Evolutionary conservation across 1,284 basidiomycete species (phyloP).

Genomic region (Trametes hirsuta): DNA sequence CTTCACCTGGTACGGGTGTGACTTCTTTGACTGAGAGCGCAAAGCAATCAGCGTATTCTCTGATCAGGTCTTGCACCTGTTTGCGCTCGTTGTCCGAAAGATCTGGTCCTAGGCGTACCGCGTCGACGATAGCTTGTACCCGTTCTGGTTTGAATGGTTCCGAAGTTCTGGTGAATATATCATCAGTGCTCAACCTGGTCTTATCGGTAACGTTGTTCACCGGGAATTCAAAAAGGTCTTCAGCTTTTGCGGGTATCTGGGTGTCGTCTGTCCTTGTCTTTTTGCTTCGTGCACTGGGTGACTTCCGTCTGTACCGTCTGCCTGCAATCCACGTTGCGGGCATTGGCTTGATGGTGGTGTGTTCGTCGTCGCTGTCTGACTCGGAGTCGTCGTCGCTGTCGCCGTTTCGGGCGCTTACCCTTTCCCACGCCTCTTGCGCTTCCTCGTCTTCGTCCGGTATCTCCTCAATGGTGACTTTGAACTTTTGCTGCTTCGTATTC

Average conservation of each 20-base stretch:
- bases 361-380: too few relatives aligned
- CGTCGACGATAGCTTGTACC: conserved; percentile 27
- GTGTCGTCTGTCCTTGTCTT: background rate
- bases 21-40: conserved; percentile 22
- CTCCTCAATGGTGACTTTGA: too few relatives aligned
- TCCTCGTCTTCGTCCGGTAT: too few relatives aligned
- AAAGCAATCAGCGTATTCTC: conserved; percentile 23
- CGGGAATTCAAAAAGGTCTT: conserved; percentile 14
- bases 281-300: background rate
- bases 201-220: background rate
- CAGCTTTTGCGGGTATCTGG: background rate
- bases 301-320: too few relatives aligned
- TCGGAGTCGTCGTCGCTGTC: too few relatives aligned
- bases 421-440: too few relatives aligned
- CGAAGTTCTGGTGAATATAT: conserved; percentile 17
- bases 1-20: conserved; percentile 12
- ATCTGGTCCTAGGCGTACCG: conserved; percentile 24
- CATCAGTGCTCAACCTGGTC: background rate
- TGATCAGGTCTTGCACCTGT: conserved; percentile 4
- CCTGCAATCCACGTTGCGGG: too few relatives aligned
- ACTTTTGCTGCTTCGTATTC: too few relatives aligned
- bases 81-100: conserved; percentile 10
- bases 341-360: too few relatives aligned
- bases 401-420: too few relatives aligned
- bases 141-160: conserved; percentile 29